Conservation (phyloP, 139 green algal species). For the Chlorella sp. region DNA sequence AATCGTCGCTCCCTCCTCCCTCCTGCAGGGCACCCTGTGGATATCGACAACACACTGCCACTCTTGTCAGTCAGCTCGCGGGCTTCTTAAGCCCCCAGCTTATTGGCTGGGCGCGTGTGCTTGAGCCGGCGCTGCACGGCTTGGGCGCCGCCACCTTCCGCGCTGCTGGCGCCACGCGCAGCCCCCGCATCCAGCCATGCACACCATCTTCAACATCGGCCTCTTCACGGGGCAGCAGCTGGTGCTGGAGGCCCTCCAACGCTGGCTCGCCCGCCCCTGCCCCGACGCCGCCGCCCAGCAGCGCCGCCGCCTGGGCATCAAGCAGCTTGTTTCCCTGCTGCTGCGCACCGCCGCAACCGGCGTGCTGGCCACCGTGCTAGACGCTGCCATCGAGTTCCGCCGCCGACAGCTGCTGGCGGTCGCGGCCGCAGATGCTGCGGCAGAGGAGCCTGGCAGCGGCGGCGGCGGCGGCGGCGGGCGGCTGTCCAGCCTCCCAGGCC, state of each 20-base stretch:
- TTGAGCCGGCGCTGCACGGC: not conserved
- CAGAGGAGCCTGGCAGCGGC: not conserved
- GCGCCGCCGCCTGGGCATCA: conserved; percentile 20
- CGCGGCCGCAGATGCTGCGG: conserved; percentile 1
- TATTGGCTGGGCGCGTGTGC: not conserved
- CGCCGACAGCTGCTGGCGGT: conserved; percentile 41
- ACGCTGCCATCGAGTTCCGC: conserved; percentile 51
- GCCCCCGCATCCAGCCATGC: conserved; percentile 9
- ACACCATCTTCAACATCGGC: conserved; percentile 43
- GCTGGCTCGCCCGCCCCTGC: conserved; percentile 45
- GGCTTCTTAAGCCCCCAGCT: not conserved
- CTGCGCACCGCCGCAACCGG: conserved; percentile 51
- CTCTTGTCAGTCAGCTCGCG: not conserved
- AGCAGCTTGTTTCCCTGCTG: conserved; percentile 42
- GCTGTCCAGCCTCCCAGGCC: not conserved
- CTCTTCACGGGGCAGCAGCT: conserved; percentile 54
- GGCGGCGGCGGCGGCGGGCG: not conserved
- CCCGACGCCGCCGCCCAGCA: not conserved
- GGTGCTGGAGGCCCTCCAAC: conserved; percentile 50
- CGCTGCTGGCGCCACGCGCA: not conserved
- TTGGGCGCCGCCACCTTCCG: not conserved
- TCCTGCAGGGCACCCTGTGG: not conserved
- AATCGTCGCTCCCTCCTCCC: too few relatives aligned
- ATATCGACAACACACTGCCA: not conserved
- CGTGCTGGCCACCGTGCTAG: conserved; percentile 51